A percentile compares a stretch with the other conserved stretches of the same genome.
Conservation (phyloP, 805 yeast species). For the Lachancea fermentati region DNA sequence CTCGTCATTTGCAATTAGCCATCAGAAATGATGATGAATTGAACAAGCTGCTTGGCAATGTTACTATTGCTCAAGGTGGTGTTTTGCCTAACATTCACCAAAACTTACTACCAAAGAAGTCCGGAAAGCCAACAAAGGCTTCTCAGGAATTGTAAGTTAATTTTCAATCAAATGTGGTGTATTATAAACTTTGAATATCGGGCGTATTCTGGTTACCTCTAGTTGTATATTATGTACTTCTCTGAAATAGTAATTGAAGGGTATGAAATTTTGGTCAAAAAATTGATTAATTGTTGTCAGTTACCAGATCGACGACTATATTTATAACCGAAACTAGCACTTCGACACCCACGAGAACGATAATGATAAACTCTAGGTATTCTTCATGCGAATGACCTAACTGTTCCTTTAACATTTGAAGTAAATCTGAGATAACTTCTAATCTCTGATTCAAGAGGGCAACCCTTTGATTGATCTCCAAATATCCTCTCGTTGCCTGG, state of each 20-base stretch:
- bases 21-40: constrained; percentile 97
- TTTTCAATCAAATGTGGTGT: constrained; percentile 1
- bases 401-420: constrained; percentile 96
- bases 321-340: constrained; percentile 83
- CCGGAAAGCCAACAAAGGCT: constrained; percentile 48
- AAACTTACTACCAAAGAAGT: constrained; percentile 74
- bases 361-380: constrained; percentile 84
- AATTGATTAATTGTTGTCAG: constrained; percentile 20
- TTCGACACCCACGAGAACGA: constrained; percentile 86
- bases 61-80: constrained; percentile 97
- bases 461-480: constrained; percentile 93
- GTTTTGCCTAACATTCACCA: constrained; percentile 92
- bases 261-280: not conserved
- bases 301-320: constrained; percentile 55
- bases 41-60: constrained; percentile 83
- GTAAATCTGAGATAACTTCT: constrained; percentile 86
- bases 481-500: constrained; percentile 92
- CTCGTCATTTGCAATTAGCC: constrained; percentile 95
- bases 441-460: constrained; percentile 83
- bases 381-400: constrained; percentile 93
- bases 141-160: constrained; percentile 52
- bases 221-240: constrained; percentile 8
- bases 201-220: constrained; percentile 4
- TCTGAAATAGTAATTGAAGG: constrained; percentile 1
- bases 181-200: constrained; percentile 8